A percentile compares a stretch with the other conserved stretches of the same genome.
phyloP scores from a whole-genome alignment of 225 moss, liverwort and hornwort genomes.

The Bryum argenteum region DNA sequence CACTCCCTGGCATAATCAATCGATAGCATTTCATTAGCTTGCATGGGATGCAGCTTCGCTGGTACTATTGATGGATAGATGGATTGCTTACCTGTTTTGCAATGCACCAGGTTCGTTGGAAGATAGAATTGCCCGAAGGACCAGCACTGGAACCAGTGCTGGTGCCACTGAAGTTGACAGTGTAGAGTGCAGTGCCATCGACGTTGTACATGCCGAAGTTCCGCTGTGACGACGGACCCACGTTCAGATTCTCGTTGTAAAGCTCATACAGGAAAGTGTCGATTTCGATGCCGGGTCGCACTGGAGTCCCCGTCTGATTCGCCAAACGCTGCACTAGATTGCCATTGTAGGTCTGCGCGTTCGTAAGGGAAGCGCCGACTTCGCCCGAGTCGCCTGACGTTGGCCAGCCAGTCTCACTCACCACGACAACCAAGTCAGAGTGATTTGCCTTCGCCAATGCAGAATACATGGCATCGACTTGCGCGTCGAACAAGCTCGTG shows the following conservation, averaged over 20 bases:
- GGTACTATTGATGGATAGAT: too few relatives aligned
- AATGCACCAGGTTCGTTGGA: conserved; percentile 40
- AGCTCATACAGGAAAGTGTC: conserved; percentile 62
- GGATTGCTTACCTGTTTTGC: conserved; percentile 36
- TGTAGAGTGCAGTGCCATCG: conserved; percentile 36
- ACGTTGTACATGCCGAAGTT: conserved; percentile 49
- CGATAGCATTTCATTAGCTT: too few relatives aligned
- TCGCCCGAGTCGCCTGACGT: conserved; percentile 55
- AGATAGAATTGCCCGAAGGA: neutral
- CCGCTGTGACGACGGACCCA: conserved; percentile 41
- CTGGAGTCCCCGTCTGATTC: conserved; percentile 57
- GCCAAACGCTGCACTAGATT: conserved; percentile 60
- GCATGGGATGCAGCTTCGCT: too few relatives aligned
- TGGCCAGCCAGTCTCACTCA: conserved; percentile 85
- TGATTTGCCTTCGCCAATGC: conserved; percentile 62
- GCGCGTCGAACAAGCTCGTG: conserved; percentile 67
- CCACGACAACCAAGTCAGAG: conserved; percentile 55
- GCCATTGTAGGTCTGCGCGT: conserved; percentile 70
- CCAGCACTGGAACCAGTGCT: neutral
- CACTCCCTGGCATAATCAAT: conserved; percentile 24
- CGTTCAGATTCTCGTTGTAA: conserved; percentile 43
- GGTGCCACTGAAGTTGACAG: conserved; percentile 40
- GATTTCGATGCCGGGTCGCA: conserved; percentile 43
- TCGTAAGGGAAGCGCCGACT: conserved; percentile 45
- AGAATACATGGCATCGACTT: conserved; percentile 68